Evolutionary conservation across 2,329 filamentous ascomycete genomes (phyloP), one percentile per base, ranked within the genome.

Genomic region (Monilinia vaccinii-corymbosi): DNA sequence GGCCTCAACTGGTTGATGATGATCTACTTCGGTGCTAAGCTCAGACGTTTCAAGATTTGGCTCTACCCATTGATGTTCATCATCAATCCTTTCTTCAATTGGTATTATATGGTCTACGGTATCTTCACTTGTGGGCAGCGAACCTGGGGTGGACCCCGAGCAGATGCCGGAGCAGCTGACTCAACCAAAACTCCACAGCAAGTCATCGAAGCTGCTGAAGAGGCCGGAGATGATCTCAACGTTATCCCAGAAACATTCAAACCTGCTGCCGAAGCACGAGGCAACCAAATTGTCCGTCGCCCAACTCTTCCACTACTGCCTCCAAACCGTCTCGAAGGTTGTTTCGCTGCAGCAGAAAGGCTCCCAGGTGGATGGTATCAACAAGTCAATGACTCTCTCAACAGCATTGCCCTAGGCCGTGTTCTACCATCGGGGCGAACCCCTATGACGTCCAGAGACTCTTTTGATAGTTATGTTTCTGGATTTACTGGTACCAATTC

Each of bases 41-140:
- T 97, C 52, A 86, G 87, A 62, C 83, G 94, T 13, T 97, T 87
- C 78, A 97, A 99, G 78, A 88, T 95, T 63, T 93, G 90, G 87
- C 79, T 97, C 7, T 97, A 97, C 71, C 93, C 93, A 0, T 69
- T 97, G 64, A 97, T 97, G 91, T 97, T 97, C 72, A 76, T 96
- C 50, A 74, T 97, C 64, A 97, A 97, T 71, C 93, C 94, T 0
- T 95, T 97, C 71, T 92, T 97, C 80, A 97, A 97, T 75, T 97
- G 93, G 93, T 83, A 91, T 61, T 97, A 97, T 76, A 96, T 97
- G 88, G 65, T 65, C 5, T 68, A 69, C 48, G 67, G 66, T n/a
- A 68, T 67, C 13, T 69, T 67, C 38, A 97, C 93, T 0, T 91
- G 92, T 34, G 91, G 92, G 23, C 91, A 96, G 72, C 82, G 93